Evolutionary conservation across 139 green algal species (phyloP), one percentile per base, ranked within the genome.

Genomic region (Chlorella sp.): DNA sequence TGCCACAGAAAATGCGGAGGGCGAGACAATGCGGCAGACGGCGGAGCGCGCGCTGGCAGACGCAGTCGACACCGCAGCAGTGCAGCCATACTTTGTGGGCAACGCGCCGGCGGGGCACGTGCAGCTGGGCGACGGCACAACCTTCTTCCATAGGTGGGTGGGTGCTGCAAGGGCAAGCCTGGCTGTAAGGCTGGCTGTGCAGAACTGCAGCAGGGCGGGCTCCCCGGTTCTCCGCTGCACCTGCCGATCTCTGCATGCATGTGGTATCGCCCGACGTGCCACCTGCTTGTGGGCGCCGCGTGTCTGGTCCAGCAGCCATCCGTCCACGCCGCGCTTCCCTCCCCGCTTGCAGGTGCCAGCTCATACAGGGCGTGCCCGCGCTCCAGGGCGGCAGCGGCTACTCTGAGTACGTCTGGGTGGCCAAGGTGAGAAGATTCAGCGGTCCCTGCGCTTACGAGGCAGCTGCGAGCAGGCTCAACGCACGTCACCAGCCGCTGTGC

Each of bases 21-120:
- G 85, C 4, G 89, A 92, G 72, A 90, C 87, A 38, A 91, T 88
- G 55, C 70, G 89, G 57, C 68, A 82, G 38, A 86, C 78, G 25
- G 89, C 89, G 7, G 89, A 92, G 57, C 74, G 87, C 25, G 89
- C 85, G 20, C 67, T 92, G 44, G 51, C 65, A 56, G 78, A 89
- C 26, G 70, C 78, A 23, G 38, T 92, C 4, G 55, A 78, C 38
- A 25, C 67, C 6, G 63, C 84, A n/a, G 72, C 56, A n/a, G 68
- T 85, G 13, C 84, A 92, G 75, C 64, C 79, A 0, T 92, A 90
- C 85, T 92, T 92, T 87, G 83, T 92, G 34, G 89, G 89, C 30
- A 92, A 92, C 68, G 55, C 88, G 20, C 89, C 89, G 9, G 89
- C 86, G 67, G 89, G 86, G 21, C 86, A 91, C 76, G 75, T 84